These are phyloP conservation scores for Pulveroboletus frians DNA, from an alignment of 768 basidiomycete species.

Conservation along the genomic window DNA sequence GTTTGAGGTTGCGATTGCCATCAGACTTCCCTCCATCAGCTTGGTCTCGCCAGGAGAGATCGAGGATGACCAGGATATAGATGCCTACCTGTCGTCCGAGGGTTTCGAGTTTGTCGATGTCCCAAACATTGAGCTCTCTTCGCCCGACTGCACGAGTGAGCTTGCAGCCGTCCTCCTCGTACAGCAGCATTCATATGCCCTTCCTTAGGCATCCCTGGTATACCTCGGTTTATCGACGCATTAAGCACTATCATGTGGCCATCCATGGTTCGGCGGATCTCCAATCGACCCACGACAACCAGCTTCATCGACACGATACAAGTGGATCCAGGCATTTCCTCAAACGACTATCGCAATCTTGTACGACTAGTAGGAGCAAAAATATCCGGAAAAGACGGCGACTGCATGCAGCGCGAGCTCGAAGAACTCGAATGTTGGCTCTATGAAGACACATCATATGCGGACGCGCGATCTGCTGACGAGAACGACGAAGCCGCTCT, in stretches of 20 bases:
- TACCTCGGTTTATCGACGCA: conserved; percentile 71
- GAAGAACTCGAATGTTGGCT: conserved; percentile 60
- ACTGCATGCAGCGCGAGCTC: conserved; percentile 46
- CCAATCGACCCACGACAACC: not conserved
- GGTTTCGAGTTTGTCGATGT: conserved; percentile 76
- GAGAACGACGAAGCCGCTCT: conserved; percentile 28
- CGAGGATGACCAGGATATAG: conserved; percentile 52
- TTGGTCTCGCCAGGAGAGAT: conserved; percentile 20
- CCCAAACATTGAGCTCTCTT: conserved; percentile 3
- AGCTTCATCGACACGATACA: not conserved
- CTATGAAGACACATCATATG: conserved; percentile 35
- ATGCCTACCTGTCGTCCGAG: conserved; percentile 59
- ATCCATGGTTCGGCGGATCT: conserved; percentile 45
- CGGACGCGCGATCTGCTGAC: conserved; percentile 14
- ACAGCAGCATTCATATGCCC: not conserved
- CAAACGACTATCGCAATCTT: conserved; percentile 20
- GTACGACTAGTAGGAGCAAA: conserved; percentile 17
- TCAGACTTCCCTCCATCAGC: conserved; percentile 40
- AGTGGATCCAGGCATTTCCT: conserved; percentile 4
- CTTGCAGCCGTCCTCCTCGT: not conserved
- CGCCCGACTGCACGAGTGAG: conserved; percentile 17
- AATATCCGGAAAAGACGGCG: conserved; percentile 25
- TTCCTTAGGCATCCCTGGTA: conserved; percentile 43
- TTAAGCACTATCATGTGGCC: conserved; percentile 89
- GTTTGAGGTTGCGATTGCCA: conserved; percentile 69